Percentiles rank a stretch among this genome's conserved stretches.
phyloP scores from a whole-genome alignment of 2,329 filamentous ascomycete genomes.

The Talaromyces sp. region DNA sequence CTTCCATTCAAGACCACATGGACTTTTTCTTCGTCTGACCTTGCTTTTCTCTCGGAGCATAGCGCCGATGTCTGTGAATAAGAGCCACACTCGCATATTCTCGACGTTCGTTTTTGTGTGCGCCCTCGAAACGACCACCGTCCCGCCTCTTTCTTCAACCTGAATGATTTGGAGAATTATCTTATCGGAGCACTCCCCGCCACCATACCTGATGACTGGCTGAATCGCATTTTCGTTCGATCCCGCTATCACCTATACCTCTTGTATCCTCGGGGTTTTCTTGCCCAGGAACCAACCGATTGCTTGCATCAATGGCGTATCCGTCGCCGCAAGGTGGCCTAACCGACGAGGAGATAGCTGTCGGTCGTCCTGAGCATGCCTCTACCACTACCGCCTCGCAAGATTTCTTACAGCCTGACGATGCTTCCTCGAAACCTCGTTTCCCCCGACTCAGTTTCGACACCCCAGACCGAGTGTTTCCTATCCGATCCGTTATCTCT shows the following conservation, averaged over 20 bases:
- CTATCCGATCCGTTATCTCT: conserved; percentile 72
- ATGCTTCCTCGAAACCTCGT: conserved; percentile 7
- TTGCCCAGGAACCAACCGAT: not conserved
- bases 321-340: conserved; percentile 1
- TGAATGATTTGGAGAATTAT: not conserved
- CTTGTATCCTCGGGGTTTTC: not conserved
- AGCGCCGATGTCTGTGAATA: conserved; percentile 5
- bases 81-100: not conserved
- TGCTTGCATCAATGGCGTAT: conserved; percentile 14
- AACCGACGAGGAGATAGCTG: not conserved
- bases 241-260: not conserved
- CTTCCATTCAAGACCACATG: not conserved
- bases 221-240: not conserved
- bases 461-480: conserved; percentile 67
- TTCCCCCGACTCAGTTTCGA: conserved; percentile 32
- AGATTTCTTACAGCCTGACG: conserved; percentile 4
- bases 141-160: not conserved
- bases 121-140: not conserved
- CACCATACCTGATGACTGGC: conserved; percentile 12
- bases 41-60: conserved; percentile 11
- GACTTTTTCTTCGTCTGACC: conserved; percentile 9
- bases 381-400: not conserved
- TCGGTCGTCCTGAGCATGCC: not conserved
- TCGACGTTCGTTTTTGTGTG: conserved; percentile 1
- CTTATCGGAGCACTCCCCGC: conserved; percentile 11